Evolutionary conservation across 306 rosid species (phyloP), one percentile per base, ranked within the genome.

Genomic region (Vachellia collinsii): DNA sequence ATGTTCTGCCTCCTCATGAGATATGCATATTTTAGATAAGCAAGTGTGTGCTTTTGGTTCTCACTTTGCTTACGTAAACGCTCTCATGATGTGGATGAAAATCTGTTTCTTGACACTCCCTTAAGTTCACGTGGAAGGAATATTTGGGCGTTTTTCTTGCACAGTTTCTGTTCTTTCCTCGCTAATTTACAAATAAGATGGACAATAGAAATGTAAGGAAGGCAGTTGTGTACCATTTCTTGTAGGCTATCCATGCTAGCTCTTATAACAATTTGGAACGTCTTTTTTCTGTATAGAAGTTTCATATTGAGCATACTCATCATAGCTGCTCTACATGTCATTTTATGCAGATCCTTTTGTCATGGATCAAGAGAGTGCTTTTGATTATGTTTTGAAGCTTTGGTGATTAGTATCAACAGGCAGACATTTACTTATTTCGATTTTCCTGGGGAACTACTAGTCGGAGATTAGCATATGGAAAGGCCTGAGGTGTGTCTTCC

Each of bases 381-480:
- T 29, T 2, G 2, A 6, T 83, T 54, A 0, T 38, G 20, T 72
- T 38, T 48, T 20, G 41, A 39, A 37, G 22, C 16, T 17, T 19
- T 8, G 25, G 51, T 77, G 14, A 25, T 46, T 83, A 11, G 43
- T 70, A 70, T 68, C 23, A 22, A 72, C 59, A 56, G 29, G 54
- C 59, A 73, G 58, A 47, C 34, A 54, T 8, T 5, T 9, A 39
- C 44, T 77, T 7, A 70, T 50, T 59, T 65, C 20, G 39, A 59
- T 66, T 70, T 73, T 84, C 17, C 68, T 77, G 64, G 70, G 84
- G 90, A 25, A 25, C 62, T 70, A 42, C 59, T 75, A 9, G 4
- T 68, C 29, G 23, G 80, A 63, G 20, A 11, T 56, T 53, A 62
- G 38, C 20, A 7, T 62, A n/a, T 43, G 13, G 13, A 50, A 43